These are phyloP conservation scores for Chimonanthus praecox DNA, from an alignment of 164 flowering plant species.

Conservation along the genomic window DNA sequence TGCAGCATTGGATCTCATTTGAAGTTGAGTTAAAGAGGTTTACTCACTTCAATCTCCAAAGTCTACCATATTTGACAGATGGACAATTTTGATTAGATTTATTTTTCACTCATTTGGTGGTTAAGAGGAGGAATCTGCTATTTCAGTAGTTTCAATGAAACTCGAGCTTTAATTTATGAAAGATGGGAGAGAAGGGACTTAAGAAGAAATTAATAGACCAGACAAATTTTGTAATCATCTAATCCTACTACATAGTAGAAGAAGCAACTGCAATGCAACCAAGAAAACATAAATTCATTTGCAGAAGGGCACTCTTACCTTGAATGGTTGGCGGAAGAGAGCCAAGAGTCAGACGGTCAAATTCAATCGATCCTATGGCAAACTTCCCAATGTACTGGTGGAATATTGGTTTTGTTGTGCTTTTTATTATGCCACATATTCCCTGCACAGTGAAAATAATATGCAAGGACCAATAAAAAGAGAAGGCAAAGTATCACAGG, in stretches of 20 bases:
- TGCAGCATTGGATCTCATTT: background rate
- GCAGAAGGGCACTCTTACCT: conserved; percentile 32
- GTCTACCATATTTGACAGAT: too few species aligned
- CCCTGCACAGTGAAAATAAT: conserved; percentile 36
- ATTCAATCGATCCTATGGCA: conserved; percentile 52
- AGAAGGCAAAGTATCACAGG: background rate
- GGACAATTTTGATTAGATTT: too few species aligned
- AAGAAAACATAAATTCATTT: background rate
- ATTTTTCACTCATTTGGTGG: too few species aligned
- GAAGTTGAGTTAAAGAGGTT: background rate
- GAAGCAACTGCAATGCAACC: background rate
- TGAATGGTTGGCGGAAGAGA: conserved; percentile 62
- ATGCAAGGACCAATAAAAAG: background rate
- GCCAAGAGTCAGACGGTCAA: conserved; percentile 65
- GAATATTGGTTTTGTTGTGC: conserved; percentile 45
- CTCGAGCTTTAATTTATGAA: too few species aligned
- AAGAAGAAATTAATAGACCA: too few species aligned
- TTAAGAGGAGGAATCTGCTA: too few species aligned
- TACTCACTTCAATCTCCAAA: too few species aligned
- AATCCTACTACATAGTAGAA: too few species aligned
- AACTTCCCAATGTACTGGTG: conserved; percentile 65
- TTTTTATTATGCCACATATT: conserved; percentile 44
- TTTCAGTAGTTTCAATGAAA: too few species aligned
- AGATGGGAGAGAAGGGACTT: too few species aligned
- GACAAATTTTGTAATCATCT: too few species aligned